A percentile compares a stretch with the other conserved stretches of the same genome.
phyloP scores from a whole-genome alignment of 305 asterid genomes.

The Fraxinus sp. region DNA sequence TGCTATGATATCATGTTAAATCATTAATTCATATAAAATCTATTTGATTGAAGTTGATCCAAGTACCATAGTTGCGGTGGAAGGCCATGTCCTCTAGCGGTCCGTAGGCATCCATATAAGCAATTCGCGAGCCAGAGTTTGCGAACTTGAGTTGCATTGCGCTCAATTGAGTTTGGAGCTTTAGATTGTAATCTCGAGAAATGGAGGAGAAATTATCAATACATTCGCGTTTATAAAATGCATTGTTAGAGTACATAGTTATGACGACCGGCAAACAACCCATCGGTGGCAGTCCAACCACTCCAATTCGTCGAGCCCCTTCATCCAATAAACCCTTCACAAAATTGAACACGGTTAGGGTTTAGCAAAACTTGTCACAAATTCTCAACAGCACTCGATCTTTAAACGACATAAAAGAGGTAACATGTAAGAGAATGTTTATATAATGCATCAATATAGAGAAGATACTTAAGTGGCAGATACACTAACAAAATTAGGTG shows the following conservation, averaged over 20 bases:
- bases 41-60: neutral
- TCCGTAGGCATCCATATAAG: constrained; percentile 41
- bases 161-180: constrained; percentile 41
- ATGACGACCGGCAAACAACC: constrained; percentile 76
- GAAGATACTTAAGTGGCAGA: no score
- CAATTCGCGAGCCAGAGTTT: constrained; percentile 36
- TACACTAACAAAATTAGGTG: no score
- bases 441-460: no score
- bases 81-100: constrained; percentile 45
- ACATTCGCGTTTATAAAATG: constrained; percentile 45
- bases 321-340: constrained; percentile 44
- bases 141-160: constrained; percentile 20
- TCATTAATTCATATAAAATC: neutral
- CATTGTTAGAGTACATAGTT: constrained; percentile 36
- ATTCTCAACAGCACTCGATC: neutral
- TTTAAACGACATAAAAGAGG: neutral
- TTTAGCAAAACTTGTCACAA: neutral
- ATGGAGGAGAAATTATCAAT: constrained; percentile 29
- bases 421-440: neutral
- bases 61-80: constrained; percentile 46
- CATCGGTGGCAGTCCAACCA: constrained; percentile 70
- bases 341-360: neutral
- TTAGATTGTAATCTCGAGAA: constrained; percentile 49
- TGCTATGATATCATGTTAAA: neutral
- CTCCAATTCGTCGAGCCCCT: constrained; percentile 72